These are phyloP conservation scores for Fusarium sp. DNA, from an alignment of 2,329 filamentous ascomycete genomes.

Conservation along the genomic window DNA sequence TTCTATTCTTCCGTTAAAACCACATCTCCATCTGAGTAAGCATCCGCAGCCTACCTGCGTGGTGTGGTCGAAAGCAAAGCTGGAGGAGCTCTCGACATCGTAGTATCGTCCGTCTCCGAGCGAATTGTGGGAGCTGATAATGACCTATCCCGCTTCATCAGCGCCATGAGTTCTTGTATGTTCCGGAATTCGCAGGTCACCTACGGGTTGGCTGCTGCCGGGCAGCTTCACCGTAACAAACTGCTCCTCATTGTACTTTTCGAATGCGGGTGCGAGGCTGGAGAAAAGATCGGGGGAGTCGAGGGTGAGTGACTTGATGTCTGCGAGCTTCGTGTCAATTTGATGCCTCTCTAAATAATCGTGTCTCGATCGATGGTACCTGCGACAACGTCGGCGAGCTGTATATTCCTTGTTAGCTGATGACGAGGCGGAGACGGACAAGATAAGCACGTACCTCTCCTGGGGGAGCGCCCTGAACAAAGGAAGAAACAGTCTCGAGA, in stretches of 20 bases:
- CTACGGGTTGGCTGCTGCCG: constrained; percentile 77
- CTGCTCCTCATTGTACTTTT: constrained; percentile 97
- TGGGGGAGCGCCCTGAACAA: constrained; percentile 93
- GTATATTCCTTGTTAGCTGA: constrained; percentile 51
- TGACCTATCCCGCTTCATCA: constrained; percentile 67
- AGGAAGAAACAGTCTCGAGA: constrained; percentile 76
- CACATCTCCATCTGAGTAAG: background rate
- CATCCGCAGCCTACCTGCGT: constrained; percentile 71
- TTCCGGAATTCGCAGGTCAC: constrained; percentile 25
- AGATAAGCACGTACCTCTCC: constrained; percentile 81
- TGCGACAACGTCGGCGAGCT: constrained; percentile 91
- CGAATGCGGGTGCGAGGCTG: constrained; percentile 85
- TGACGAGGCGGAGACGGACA: constrained; percentile 35
- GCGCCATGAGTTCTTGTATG: background rate
- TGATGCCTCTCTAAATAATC: background rate
- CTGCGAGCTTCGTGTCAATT: constrained; percentile 63
- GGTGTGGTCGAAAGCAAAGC: constrained; percentile 89
- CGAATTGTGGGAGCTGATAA: constrained; percentile 89
- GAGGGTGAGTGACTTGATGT: constrained; percentile 89
- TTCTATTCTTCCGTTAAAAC: constrained; percentile 67
- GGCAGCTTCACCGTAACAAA: constrained; percentile 91
- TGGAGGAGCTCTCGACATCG: constrained; percentile 89
- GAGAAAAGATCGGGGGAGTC: constrained; percentile 77
- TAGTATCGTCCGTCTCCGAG: constrained; percentile 88
- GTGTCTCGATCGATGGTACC: constrained; percentile 66